Evolutionary conservation across 2,329 filamentous ascomycete species (phyloP), one percentile per base, ranked within the genome.

Genomic region (Fusarium sambucinum): DNA sequence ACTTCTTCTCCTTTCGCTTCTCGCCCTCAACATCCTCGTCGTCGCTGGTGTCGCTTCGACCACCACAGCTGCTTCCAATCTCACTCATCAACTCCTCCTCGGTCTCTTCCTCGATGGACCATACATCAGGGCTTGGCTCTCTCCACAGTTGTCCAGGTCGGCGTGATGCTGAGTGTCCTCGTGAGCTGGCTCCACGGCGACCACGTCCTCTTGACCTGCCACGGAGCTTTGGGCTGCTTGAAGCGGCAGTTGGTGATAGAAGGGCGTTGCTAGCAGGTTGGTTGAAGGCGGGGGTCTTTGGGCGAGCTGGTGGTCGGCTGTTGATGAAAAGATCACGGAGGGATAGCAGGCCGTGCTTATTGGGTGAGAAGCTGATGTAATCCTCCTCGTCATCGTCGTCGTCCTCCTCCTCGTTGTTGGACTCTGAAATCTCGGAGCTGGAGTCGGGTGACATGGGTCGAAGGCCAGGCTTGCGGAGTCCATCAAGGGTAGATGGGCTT

Each of bases 61-160:
- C 72, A 27, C 63, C 69, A 21, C 74, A 61, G 58, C 74, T 77
- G 55, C 75, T 75, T 46, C 77, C 80, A 73, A 78, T 75, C 72
- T 84, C 81, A 65, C 81, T 82, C 76, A 80, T 76, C 25, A 83
- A 74, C 70, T 86, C 84, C 71, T 85, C 84, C 76, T 87, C 85
- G 2, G 83, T 83, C 77, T 88, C 85, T 74, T 88, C 86, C 75
- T 86, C 83, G 57, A 88, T 88, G 30, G 84, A 84, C 83, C 85
- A 88, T 5, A 88, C 86, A 54, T 87, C 85, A 0, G 85, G 85
- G 71, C 86, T 88, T 9, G 86, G 86, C 76, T 86, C 83, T 37
- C 85, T 79, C 86, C 86, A 88, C 2, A 86, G 70, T 47, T 79
- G 78, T 19, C 75, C 71, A 11, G 83, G 82, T 42, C 81, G 79